Conservation (phyloP, 2,329 filamentous ascomycete species). For the Dichotomopilus funicola region DNA sequence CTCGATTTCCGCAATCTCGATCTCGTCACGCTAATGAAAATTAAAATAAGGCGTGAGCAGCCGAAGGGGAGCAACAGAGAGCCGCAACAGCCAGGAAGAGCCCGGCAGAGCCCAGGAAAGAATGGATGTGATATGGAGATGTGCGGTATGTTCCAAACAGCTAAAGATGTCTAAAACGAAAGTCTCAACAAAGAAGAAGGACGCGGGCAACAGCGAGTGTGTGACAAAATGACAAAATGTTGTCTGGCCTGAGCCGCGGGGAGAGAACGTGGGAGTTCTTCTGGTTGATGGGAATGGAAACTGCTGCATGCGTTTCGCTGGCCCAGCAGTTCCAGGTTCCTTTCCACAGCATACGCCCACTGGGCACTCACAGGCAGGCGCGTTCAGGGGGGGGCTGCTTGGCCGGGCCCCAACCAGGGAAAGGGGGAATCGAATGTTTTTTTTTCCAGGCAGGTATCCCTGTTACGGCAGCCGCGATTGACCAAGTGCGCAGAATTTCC, state of each 20-base stretch:
- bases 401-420: slow-evolving; percentile 7
- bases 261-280: slow-evolving; percentile 8
- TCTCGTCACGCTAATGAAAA: slow-evolving; percentile 1
- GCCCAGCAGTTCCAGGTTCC: slow-evolving; percentile 12
- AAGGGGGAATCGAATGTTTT: slow-evolving; percentile 21
- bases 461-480: slow-evolving; percentile 20
- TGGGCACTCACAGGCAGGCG: background rate
- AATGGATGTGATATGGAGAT: slow-evolving; percentile 24
- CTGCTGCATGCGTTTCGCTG: slow-evolving; percentile 7
- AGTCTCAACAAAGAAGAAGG: slow-evolving; percentile 17
- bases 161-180: slow-evolving; percentile 25
- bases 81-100: too few species aligned
- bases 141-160: background rate
- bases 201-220: slow-evolving; percentile 10
- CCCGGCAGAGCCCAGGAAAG: slow-evolving; percentile 7
- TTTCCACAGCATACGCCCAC: background rate
- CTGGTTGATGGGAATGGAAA: slow-evolving; percentile 8
- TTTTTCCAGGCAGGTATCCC: slow-evolving; percentile 3
- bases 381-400: slow-evolving; percentile 4
- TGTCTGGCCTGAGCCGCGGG: background rate
- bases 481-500: slow-evolving; percentile 11
- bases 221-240: slow-evolving; percentile 7
- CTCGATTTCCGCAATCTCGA: background rate
- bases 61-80: background rate
- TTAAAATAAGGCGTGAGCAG: slow-evolving; percentile 1